Conservation (phyloP, 768 basidiomycete genomes). For the Hygrophoropsis aurantiaca region DNA sequence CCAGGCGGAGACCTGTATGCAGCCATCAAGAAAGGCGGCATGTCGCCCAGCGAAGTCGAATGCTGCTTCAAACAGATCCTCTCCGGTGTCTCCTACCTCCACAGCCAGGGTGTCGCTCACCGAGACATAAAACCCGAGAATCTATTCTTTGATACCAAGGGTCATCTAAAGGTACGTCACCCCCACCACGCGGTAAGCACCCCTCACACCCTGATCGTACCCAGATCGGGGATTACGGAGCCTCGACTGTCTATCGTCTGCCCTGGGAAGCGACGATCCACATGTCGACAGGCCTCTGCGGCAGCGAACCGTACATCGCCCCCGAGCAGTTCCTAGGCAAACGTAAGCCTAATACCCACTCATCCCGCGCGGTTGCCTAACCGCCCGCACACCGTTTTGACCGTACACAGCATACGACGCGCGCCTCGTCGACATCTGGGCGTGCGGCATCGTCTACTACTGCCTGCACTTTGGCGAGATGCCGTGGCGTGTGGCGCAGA, state of each 20-base stretch:
- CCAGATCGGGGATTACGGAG: constrained; percentile 97
- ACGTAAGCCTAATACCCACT: constrained; percentile 65
- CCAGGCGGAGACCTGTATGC: constrained; percentile 98
- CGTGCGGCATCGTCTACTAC: constrained; percentile 95
- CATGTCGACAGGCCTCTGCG: constrained; percentile 95
- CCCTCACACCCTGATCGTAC: constrained; percentile 10
- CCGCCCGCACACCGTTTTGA: constrained; percentile 22
- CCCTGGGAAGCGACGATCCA: constrained; percentile 98
- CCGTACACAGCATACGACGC: constrained; percentile 84
- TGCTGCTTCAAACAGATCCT: constrained; percentile 98
- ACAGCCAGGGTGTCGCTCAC: constrained; percentile 96
- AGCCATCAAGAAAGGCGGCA: constrained; percentile 95
- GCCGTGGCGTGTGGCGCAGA: constrained; percentile 95
- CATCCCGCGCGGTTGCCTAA: constrained; percentile 38
- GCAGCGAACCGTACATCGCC: constrained; percentile 98
- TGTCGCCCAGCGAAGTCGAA: constrained; percentile 91
- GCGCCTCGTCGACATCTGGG: constrained; percentile 97
- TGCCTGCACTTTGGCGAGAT: constrained; percentile 98
- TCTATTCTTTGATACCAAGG: constrained; percentile 87
- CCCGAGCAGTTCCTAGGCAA: constrained; percentile 96
- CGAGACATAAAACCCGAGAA: constrained; percentile 99
- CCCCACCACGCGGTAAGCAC: background rate
- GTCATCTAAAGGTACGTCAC: constrained; percentile 82
- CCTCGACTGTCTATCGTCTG: constrained; percentile 97
- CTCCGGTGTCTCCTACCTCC: constrained; percentile 84